phyloP scores from a whole-genome alignment of 306 rosid species.

The Cucumis melo region DNA sequence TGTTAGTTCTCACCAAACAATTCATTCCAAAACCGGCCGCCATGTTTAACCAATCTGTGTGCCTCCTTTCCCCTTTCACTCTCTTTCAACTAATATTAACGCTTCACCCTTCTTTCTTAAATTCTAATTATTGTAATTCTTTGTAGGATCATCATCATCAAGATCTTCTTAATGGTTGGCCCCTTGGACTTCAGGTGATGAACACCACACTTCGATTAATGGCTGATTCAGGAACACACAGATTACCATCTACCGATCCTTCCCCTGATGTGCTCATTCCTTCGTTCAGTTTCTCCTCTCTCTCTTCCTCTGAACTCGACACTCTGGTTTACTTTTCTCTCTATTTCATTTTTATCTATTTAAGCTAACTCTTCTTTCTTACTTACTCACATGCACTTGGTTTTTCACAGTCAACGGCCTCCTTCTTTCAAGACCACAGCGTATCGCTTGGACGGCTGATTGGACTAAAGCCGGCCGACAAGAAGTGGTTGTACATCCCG shows the following conservation, averaged over 20 bases:
- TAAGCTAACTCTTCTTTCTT: too few relatives aligned
- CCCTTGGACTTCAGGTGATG: slow-evolving; percentile 47
- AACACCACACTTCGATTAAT: slow-evolving; percentile 35
- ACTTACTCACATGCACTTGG: too few relatives aligned
- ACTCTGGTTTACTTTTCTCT: slow-evolving; percentile 37
- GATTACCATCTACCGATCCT: neutral
- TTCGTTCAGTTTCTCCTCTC: slow-evolving; percentile 61
- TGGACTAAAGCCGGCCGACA: slow-evolving; percentile 36
- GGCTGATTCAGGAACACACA: neutral
- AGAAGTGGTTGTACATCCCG: slow-evolving; percentile 29
- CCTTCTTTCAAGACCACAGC: slow-evolving; percentile 70
- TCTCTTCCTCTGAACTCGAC: slow-evolving; percentile 74
- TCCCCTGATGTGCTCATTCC: slow-evolving; percentile 22
- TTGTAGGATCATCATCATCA: slow-evolving; percentile 32
- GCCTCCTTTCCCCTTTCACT: too few relatives aligned
- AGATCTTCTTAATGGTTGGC: slow-evolving; percentile 60
- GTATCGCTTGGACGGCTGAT: slow-evolving; percentile 61
- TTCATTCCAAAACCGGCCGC: too few relatives aligned
- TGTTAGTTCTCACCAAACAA: too few relatives aligned
- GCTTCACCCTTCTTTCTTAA: too few relatives aligned
- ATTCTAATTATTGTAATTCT: neutral
- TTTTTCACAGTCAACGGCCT: slow-evolving; percentile 47
- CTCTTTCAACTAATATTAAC: too few relatives aligned
- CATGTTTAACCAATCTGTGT: too few relatives aligned
- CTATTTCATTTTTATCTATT: neutral